These are phyloP conservation scores for Mentha longifolia DNA, from an alignment of 257 asterid genomes.

Conservation along the genomic window DNA sequence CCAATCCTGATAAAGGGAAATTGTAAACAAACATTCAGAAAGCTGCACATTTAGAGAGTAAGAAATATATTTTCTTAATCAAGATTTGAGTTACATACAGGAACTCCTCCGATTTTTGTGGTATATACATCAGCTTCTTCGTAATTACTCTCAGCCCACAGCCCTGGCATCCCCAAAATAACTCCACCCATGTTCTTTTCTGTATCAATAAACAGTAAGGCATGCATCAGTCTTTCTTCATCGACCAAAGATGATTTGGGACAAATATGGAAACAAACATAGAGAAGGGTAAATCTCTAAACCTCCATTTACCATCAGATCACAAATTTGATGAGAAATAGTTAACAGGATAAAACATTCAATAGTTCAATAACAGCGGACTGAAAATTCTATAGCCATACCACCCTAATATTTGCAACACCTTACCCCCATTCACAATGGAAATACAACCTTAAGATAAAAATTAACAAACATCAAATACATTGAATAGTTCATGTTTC, in stretches of 20 bases:
- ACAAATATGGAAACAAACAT: background rate
- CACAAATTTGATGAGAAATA: constrained; percentile 8
- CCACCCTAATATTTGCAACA: background rate
- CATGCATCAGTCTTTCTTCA: background rate
- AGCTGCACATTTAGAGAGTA: background rate
- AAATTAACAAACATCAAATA: background rate
- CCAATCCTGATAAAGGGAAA: constrained; percentile 65
- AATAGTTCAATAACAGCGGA: constrained; percentile 6
- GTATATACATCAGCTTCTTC: constrained; percentile 91
- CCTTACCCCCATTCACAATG: background rate
- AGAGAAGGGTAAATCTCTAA: background rate
- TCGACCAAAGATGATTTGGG: background rate
- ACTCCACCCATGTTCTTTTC: constrained; percentile 59
- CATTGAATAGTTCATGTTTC: background rate
- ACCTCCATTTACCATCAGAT: background rate
- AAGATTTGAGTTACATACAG: constrained; percentile 54
- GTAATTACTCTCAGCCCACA: constrained; percentile 76
- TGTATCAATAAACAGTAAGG: constrained; percentile 22
- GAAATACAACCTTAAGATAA: background rate
- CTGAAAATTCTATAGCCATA: background rate
- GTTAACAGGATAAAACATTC: background rate
- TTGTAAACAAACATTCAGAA: constrained; percentile 19
- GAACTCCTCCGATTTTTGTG: constrained; percentile 85
- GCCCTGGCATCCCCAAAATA: constrained; percentile 84
- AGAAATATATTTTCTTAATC: constrained; percentile 6